Evolutionary conservation across 805 yeast species (phyloP).

Genomic region (Kodamaea fukazawae): DNA sequence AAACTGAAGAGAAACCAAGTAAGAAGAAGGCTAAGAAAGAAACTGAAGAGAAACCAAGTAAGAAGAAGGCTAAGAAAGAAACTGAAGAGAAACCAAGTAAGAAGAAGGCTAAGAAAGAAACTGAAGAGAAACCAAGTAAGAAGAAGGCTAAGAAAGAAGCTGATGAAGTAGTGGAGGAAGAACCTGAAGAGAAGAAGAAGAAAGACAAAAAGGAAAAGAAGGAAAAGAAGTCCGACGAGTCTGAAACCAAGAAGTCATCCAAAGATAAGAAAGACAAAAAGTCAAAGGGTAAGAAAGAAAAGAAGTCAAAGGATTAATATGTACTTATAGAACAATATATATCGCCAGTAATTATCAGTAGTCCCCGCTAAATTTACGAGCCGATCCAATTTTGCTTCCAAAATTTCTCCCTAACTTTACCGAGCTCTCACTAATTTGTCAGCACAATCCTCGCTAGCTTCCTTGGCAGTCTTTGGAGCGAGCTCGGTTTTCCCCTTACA

Average conservation of each 20-base stretch:
- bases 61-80: constrained; percentile 15
- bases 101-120: constrained; percentile 3
- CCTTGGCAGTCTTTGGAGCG: too few relatives aligned
- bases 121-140: neutral
- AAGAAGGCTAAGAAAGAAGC: neutral
- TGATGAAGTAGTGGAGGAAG: neutral
- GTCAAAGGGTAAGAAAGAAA: constrained; percentile 6
- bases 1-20: constrained; percentile 4
- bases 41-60: constrained; percentile 12
- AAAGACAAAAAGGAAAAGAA: constrained; percentile 15
- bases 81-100: constrained; percentile 11
- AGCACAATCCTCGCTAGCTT: neutral
- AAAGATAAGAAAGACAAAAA: constrained; percentile 4
- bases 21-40: constrained; percentile 9
- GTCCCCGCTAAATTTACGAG: too few relatives aligned
- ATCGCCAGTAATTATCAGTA: too few relatives aligned
- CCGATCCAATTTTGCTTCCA: too few relatives aligned
- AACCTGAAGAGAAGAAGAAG: constrained; percentile 12
- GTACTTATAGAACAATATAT: too few relatives aligned
- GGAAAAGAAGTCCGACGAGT: constrained; percentile 13
- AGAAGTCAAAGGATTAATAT: constrained; percentile 7
- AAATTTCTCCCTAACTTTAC: too few relatives aligned
- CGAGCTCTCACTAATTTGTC: too few relatives aligned
- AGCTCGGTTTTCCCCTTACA: neutral
- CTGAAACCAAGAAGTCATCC: constrained; percentile 11